Conservation (phyloP, 306 rosid genomes). For the Datisca glomerata region DNA sequence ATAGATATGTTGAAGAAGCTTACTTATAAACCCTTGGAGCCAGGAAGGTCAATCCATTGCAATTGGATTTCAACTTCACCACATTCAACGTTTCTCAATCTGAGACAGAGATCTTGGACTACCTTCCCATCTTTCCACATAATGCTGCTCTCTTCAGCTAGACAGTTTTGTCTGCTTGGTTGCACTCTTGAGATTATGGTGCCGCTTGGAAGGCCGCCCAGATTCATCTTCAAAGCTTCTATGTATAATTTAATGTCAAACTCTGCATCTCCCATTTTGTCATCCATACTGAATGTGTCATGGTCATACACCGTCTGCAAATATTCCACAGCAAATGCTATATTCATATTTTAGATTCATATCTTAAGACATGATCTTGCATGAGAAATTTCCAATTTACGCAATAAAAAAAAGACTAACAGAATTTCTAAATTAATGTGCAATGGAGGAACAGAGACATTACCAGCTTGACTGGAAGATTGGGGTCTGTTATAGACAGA, state of each 20-base stretch:
- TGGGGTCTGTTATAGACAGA: conserved; percentile 29
- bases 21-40: conserved; percentile 24
- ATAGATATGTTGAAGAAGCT: too few relatives aligned
- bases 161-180: conserved; percentile 39
- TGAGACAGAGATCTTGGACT: conserved; percentile 35
- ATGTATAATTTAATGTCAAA: conserved; percentile 24
- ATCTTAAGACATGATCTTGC: too few relatives aligned
- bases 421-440: not conserved
- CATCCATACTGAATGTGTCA: conserved; percentile 48
- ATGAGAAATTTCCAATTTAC: too few relatives aligned
- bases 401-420: conserved; percentile 6
- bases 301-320: conserved; percentile 47
- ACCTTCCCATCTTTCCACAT: conserved; percentile 20
- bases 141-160: conserved; percentile 42
- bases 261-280: conserved; percentile 59
- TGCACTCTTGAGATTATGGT: conserved; percentile 30
- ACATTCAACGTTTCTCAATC: conserved; percentile 42
- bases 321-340: too few relatives aligned
- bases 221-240: conserved; percentile 30
- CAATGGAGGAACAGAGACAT: not conserved
- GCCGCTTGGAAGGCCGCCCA: conserved; percentile 25
- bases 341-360: too few relatives aligned
- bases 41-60: conserved; percentile 59
- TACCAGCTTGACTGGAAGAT: conserved; percentile 22
- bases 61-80: conserved; percentile 56